These are phyloP conservation scores for Bonia amplexicaulis DNA, from an alignment of 176 grass and related monocot species.

Conservation along the genomic window DNA sequence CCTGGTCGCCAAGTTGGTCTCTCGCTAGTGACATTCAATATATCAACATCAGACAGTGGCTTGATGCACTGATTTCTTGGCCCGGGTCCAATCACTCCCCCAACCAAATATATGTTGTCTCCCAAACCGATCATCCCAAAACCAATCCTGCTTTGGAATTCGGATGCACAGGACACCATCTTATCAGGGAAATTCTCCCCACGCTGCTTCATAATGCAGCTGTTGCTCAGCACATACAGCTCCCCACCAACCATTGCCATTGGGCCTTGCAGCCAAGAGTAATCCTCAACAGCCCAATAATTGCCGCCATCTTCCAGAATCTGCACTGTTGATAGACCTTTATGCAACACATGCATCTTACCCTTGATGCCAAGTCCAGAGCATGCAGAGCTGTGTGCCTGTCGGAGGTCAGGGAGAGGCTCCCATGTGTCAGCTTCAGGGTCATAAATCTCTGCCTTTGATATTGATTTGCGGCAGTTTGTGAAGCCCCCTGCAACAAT, in stretches of 20 bases:
- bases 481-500: constrained; percentile 88
- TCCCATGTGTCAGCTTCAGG: constrained; percentile 70
- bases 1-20: constrained; percentile 76
- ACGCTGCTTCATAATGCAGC: constrained; percentile 87
- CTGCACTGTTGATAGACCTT: constrained; percentile 79
- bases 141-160: constrained; percentile 89
- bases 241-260: constrained; percentile 83
- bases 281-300: constrained; percentile 76
- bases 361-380: constrained; percentile 77
- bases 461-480: constrained; percentile 81
- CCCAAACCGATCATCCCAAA: constrained; percentile 87
- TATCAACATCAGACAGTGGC: constrained; percentile 78
- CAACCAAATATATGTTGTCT: constrained; percentile 76
- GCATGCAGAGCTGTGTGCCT: constrained; percentile 85
- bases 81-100: constrained; percentile 90
- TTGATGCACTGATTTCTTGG: constrained; percentile 96
- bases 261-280: constrained; percentile 84
- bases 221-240: constrained; percentile 83
- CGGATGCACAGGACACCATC: constrained; percentile 78
- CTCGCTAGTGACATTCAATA: constrained; percentile 69
- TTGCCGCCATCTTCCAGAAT: constrained; percentile 71
- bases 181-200: constrained; percentile 64
- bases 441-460: constrained; percentile 89
- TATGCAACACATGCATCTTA: constrained; percentile 94
- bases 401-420: constrained; percentile 70